Evolutionary conservation across 2,329 filamentous ascomycete genomes (phyloP), one percentile per base, ranked within the genome.

Genomic region (Pezicula radicicola): DNA sequence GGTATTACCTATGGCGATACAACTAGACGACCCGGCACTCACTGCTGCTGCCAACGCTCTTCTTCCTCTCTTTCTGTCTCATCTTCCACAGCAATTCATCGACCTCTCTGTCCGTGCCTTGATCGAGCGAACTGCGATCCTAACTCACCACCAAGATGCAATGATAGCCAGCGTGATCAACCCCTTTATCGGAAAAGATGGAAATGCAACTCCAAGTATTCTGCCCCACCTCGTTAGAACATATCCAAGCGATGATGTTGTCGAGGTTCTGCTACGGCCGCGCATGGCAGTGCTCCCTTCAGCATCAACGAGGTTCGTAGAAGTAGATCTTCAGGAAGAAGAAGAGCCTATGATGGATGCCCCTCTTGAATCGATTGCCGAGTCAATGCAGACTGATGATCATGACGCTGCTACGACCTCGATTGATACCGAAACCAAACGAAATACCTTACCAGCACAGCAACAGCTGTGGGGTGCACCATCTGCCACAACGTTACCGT

Each of bases 101-200:
- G 80, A 87, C n/a, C 81, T 86, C 8, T 81, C 87, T 2, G 66
- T 90, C 18, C 85, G 93, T 48, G 81, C 85, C 10, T 82, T 90
- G 46, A 77, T 96, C 56, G 91, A 97, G 64, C 87, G 89, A 57
- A 89, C 89, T 3, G 88, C 90, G 18, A 87, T 96, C 51, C 72
- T 96, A 19, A 80, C 77, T 5, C 77, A 79, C 53, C 78, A 86
- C 66, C 85, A 84, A 64, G 76, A 85, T 30, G 87, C 88, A 40
- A 89, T 97, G 80, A 65, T 94, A 10, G 84, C 91, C 6, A 93
- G 90, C 66, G 84, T 95, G 12, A 74, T 97, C 53, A 91, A 94
- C 68, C 89, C 91, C 1, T 82, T 85, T 68, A 72, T 83, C 56
- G 75, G 84, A 63, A 74, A 81, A 63, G 78, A 84, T 65, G 80